Percentiles rank a stretch among this genome's conserved stretches.
These are phyloP conservation scores for Phallus indusiatus DNA, from an alignment of 768 basidiomycete species.

Conservation along the genomic window DNA sequence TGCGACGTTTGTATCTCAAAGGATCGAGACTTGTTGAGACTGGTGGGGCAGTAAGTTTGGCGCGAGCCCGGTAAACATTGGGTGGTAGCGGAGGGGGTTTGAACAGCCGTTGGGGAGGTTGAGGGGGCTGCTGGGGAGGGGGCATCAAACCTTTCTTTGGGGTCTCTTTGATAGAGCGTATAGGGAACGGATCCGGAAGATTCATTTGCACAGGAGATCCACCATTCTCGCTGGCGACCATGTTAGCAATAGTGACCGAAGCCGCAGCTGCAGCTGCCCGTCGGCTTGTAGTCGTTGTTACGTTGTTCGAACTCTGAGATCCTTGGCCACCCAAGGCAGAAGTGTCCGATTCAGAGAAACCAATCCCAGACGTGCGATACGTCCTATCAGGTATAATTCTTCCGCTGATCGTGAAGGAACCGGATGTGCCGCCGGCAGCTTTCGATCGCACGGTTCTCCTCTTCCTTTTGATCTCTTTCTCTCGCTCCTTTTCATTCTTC, in stretches of 20 bases:
- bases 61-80: slow-evolving; percentile 49
- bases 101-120: slow-evolving; percentile 44
- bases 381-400: slow-evolving; percentile 88
- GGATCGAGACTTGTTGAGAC: slow-evolving; percentile 61
- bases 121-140: slow-evolving; percentile 25
- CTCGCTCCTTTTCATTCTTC: slow-evolving; percentile 82
- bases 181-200: not conserved
- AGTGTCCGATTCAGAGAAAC: slow-evolving; percentile 71
- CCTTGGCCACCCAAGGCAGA: slow-evolving; percentile 36
- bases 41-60: slow-evolving; percentile 49
- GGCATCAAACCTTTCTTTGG: slow-evolving; percentile 11
- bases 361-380: slow-evolving; percentile 80
- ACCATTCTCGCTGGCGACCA: slow-evolving; percentile 89
- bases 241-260: slow-evolving; percentile 75
- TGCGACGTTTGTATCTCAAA: slow-evolving; percentile 35
- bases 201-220: slow-evolving; percentile 27
- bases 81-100: slow-evolving; percentile 56
- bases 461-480: slow-evolving; percentile 77
- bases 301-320: slow-evolving; percentile 48
- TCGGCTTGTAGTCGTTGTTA: slow-evolving; percentile 58
- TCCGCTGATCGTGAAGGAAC: slow-evolving; percentile 32
- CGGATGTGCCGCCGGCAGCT: slow-evolving; percentile 20
- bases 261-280: slow-evolving; percentile 84
- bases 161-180: not conserved
- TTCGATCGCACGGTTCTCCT: slow-evolving; percentile 77